Base-by-base conservation (phyloP, 176 grass and related monocot genomes). In the Pontederia crassipes region DNA sequence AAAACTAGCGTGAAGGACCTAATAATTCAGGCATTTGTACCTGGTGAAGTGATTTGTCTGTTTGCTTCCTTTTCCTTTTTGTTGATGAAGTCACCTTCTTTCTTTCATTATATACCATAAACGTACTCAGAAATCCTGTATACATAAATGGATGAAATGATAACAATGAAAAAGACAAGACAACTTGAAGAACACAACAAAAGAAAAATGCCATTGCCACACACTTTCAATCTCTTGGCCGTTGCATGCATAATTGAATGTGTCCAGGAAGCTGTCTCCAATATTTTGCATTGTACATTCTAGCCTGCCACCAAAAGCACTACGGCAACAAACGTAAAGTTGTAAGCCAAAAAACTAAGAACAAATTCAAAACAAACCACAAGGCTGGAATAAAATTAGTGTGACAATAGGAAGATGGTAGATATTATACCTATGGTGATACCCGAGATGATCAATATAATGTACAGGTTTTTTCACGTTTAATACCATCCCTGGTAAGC, bases 281-380 rank as follows among this genome's bases (percentile, higher is more conserved):
- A 97, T 85, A 55, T 91, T 97, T 76, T 97, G 93, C 93, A 97
- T 97, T 11, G 93, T 97, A 67, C 93, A 97, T 65, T 97, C 93
- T 67, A 97, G 61, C 74, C 93, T 78, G 52, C 87, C 93, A 13
- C 87, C 93, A 67, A 67, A 71, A 79, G 76, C 76, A 78, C 93
- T 97, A 67, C 52, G 35, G 74, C 46, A 58, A 49, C 53, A 52
- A 74, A 62, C 72, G 26, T 11, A 51, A 56, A 17, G 13, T 17
- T 28, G 49, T 12, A 16, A 47, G 53, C n/a, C 49, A 60, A 13
- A n/a, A 70, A 77, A 18, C 69, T 9, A 57, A 46, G 32, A 40
- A 40, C 32, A 40, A 40, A 40, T 40, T 40, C 32, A 40, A 3
- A 40, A 40, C 32, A 40, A 61, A 11, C 8, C 15, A 35, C 9